Base-by-base conservation (phyloP, 345 rosid species). In the Sonneratia caseolaris region DNA sequence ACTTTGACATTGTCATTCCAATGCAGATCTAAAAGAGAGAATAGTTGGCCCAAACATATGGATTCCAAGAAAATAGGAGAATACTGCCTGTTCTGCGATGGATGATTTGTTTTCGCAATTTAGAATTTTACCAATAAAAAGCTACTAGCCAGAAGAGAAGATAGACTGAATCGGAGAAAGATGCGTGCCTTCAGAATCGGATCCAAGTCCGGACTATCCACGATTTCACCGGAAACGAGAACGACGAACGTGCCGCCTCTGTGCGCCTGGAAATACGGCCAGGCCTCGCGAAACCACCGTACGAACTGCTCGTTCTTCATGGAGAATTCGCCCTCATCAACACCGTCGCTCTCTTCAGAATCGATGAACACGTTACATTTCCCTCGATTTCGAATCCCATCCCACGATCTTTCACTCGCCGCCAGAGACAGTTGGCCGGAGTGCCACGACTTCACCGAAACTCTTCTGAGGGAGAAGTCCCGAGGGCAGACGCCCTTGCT, bases 231-330 rank as follows among this genome's bases (percentile, higher is more conserved):
- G 69, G 93, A 87, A 70, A 93, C 76, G 70, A 89, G 78, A 42
- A 87, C 90, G 37, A 91, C 91, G 70, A 89, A 93, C 37, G 92
- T 88, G 37, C 87, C 78, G 11, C 92, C 92, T 66, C 97, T 79
- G 75, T 92, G 90, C 2, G 96, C 99, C 90, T 92, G 88, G 13
- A 95, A 78, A 83, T 92, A 95, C 16, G 98, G 99, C 97, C 99
- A 95, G 0, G 97, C 99, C 81, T 95, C 99, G 37, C 93, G 91
- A 68, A 95, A 95, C 97, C 98, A 90, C 81, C 86, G 81, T n/a
- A 90, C 97, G 79, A 91, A 95, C 75, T 82, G 88, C 76, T 82
- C 77, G 68, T 90, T 92, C 72, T 84, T 92, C 24, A 7, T 11
- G 69, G 19, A 56, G 37, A 67, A 37, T 19, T 22, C 42, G 7